Conservation (phyloP, 2,329 filamentous ascomycete genomes). For the Penicillium brevicompactum region DNA sequence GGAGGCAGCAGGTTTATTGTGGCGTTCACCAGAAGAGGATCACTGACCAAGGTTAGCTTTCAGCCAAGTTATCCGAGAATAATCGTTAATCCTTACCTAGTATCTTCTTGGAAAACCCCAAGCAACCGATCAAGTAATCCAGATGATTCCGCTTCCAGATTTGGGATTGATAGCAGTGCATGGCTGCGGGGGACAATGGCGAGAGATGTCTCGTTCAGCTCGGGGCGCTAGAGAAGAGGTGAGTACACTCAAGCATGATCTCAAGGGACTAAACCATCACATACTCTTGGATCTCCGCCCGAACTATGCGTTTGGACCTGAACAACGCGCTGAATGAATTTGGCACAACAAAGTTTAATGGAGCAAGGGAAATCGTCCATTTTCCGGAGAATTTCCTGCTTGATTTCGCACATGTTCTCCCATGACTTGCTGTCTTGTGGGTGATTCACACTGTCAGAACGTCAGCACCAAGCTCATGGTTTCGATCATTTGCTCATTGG, state of each 20-base stretch:
- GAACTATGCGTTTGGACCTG: constrained; percentile 86
- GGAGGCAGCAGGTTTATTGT: constrained; percentile 86
- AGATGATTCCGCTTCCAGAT: constrained; percentile 88
- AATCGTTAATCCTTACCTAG: constrained; percentile 58
- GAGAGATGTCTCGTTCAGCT: constrained; percentile 81
- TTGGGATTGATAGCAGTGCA: constrained; percentile 73
- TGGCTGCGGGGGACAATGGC: constrained; percentile 84
- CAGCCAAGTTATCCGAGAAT: not conserved
- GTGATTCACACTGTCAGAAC: constrained; percentile 73
- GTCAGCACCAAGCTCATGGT: constrained; percentile 23
- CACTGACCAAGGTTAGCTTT: constrained; percentile 54
- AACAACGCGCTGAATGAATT: constrained; percentile 92
- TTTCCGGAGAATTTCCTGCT: constrained; percentile 80
- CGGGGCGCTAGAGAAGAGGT: constrained; percentile 57
- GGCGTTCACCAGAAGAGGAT: constrained; percentile 84
- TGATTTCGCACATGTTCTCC: constrained; percentile 86
- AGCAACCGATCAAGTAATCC: constrained; percentile 89
- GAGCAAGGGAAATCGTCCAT: constrained; percentile 80
- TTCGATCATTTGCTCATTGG: not conserved
- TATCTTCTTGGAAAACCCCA: constrained; percentile 80
- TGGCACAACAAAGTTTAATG: constrained; percentile 91
- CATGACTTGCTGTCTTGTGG: constrained; percentile 78
- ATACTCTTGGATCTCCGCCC: constrained; percentile 79
- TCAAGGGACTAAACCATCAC: constrained; percentile 31
- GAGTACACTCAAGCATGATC: constrained; percentile 8